Evolutionary conservation across 2,329 filamentous ascomycete genomes (phyloP), one percentile per base, ranked within the genome.

Genomic region (Sporothrix sp.): DNA sequence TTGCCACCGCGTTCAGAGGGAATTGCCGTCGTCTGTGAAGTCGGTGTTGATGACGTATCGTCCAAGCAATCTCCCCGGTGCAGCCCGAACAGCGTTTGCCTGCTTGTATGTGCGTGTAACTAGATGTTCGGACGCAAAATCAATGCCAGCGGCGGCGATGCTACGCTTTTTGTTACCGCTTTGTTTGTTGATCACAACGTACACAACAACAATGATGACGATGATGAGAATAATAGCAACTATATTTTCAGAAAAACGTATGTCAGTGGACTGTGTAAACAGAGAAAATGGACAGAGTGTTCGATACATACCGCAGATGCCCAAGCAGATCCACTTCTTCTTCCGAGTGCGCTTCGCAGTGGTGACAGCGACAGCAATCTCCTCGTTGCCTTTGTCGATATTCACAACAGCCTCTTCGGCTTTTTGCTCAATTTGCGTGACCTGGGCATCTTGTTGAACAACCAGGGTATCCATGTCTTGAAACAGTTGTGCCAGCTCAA

Each of bases 291-390:
- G n/a, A n/a, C n/a, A n/a, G n/a, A n/a, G n/a, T n/a, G n/a, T n/a
- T n/a, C n/a, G n/a, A 7, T 35, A 68, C 76, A 59, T 71, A 80
- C 76, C 70, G 59, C 75, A 71, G 62, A 96, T 87, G 61, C 84
- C 82, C 59, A 95, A 70, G 74, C 89, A 95, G 65, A 86, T 90
- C 90, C 89, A 96, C 85, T 96, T 96, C 88, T 94, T 95, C 72
- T 82, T 87, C 59, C 87, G 78, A 46, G 85, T 87, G 59, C 81
- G 79, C 65, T 84, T 76, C 8, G 91, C 91, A 59, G 87, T 95
- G 54, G 77, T 75, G 56, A 95, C 85, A 11, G 90, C 90, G n/a
- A 78, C 78, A 35, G 76, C 81, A 53, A 97, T 85, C 66, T 96
- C 81, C 56, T 81, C 77, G 63, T 93, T 96, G 57, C 84, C 91